A percentile compares a stretch with the other conserved stretches of the same genome.
Evolutionary conservation across 2,329 filamentous ascomycete genomes (phyloP).

Genomic region (Hypocreales sp.): DNA sequence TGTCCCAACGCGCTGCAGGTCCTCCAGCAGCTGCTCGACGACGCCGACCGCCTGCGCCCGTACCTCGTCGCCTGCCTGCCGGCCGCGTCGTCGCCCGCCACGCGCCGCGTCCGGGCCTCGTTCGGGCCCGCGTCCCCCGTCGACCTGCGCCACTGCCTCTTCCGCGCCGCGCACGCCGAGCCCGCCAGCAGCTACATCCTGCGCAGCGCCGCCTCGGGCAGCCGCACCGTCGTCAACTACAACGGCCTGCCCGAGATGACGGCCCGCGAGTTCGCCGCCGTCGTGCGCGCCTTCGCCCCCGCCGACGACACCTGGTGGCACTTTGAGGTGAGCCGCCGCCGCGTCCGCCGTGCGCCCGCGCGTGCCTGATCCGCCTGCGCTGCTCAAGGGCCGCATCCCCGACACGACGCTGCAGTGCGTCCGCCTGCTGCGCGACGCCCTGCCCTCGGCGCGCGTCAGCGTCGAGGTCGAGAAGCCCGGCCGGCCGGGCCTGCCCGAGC

Average conservation of each 20-base stretch:
- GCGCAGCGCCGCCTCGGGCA: slow-evolving; percentile 40
- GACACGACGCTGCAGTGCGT: slow-evolving; percentile 46
- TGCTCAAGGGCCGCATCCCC: slow-evolving; percentile 53
- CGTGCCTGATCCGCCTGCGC: no score
- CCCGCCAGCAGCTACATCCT: slow-evolving; percentile 57
- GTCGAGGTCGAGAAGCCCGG: slow-evolving; percentile 60
- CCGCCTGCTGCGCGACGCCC: slow-evolving; percentile 29
- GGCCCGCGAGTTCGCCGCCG: slow-evolving; percentile 36
- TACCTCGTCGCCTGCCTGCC: slow-evolving; percentile 41
- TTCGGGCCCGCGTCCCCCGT: slow-evolving; percentile 28
- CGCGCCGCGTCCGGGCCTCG: slow-evolving; percentile 34
- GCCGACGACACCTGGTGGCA: slow-evolving; percentile 45
- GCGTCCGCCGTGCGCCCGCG: no score
- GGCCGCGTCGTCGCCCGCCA: slow-evolving; percentile 29
- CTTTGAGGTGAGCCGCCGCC: slow-evolving; percentile 41
- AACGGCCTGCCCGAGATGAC: slow-evolving; percentile 56
- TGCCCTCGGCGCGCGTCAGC: slow-evolving; percentile 37
- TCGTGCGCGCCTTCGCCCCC: slow-evolving; percentile 21
- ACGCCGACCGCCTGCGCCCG: slow-evolving; percentile 10
- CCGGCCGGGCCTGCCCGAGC: slow-evolving; percentile 38
- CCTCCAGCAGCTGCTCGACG: slow-evolving; percentile 42
- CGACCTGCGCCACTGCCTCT: slow-evolving; percentile 40
- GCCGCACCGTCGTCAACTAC: slow-evolving; percentile 56
- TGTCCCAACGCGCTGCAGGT: slow-evolving; percentile 59
- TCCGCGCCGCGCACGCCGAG: slow-evolving; percentile 34